Conservation (phyloP, 2,329 filamentous ascomycete genomes). For the Beauveria pseudobassiana region DNA sequence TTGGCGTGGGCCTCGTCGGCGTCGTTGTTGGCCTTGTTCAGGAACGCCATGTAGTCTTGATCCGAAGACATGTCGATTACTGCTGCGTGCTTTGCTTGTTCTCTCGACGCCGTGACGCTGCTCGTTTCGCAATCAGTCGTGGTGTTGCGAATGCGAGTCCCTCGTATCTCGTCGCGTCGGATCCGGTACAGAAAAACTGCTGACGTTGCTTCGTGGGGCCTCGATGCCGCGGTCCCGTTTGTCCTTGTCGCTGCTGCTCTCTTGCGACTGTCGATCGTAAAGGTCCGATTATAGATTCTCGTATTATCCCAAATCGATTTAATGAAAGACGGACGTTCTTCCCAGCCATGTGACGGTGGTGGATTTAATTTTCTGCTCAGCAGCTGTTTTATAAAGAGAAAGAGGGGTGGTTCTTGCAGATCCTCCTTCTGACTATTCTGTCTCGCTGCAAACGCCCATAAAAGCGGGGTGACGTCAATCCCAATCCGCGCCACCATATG, state of each 20-base stretch:
- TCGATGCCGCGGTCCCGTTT: background rate
- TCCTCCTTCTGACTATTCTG: constrained; percentile 7
- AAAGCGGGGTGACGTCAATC: constrained; percentile 26
- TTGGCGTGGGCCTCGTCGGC: constrained; percentile 51
- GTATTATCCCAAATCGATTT: background rate
- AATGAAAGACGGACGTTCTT: background rate
- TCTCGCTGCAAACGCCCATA: constrained; percentile 7
- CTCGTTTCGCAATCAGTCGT: background rate
- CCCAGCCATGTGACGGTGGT: background rate
- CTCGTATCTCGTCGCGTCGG: background rate
- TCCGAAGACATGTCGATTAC: constrained; percentile 59
- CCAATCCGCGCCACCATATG: background rate
- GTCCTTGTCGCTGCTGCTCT: background rate
- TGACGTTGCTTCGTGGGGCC: constrained; percentile 11
- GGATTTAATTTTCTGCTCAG: background rate
- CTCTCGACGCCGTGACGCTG: background rate
- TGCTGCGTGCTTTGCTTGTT: background rate
- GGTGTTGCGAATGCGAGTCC: background rate
- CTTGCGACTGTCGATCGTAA: background rate
- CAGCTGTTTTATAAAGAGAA: background rate
- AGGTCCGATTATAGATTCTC: background rate
- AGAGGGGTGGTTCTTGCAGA: constrained; percentile 1
- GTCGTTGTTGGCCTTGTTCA: constrained; percentile 80
- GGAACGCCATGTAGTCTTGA: constrained; percentile 74
- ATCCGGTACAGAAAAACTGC: background rate